Evolutionary conservation across 2,329 filamentous ascomycete genomes (phyloP), one percentile per base, ranked within the genome.

Genomic region (Penicillium brevicompactum): DNA sequence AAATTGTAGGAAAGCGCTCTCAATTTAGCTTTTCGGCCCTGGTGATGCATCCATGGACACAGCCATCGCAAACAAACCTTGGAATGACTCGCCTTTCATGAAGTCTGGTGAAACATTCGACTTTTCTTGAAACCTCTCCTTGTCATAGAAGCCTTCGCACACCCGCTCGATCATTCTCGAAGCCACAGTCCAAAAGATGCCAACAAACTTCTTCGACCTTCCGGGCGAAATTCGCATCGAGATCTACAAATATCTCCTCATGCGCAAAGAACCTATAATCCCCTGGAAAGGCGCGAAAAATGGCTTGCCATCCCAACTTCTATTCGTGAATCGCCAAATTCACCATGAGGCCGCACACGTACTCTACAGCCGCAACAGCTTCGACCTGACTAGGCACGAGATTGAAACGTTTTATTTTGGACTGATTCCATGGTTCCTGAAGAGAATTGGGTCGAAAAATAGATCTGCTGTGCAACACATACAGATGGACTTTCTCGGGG

Each of bases 301-400:
- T 47, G 34, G n/a, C 18, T 47, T 47, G 1, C 18, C 1, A 16
- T 16, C 18, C 21, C 43, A 40, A 44, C 8, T 51, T 13, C 48
- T 55, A 18, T 27, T 5, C 21, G 43, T 42, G 1, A 55, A 55
- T 24, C 9, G 16, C 5, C 13, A 10, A 14, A 48, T 55, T 21
- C 7, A 43, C 27, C 47, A 51, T 2, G 53, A 55, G 43, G 53
- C 53, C 1, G 32, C 21, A 2, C 24, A 34, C 10, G 10, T 55
- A 40, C 48, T 55, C 10, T 55, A 55, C 43, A 37, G 37, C 37
- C 2, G 38, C 30, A 55, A 55, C 16, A 11, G 37, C 43, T 55
- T 55, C 27, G 37, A 51, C 16, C 21, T 55, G 4, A 30, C n/a
- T 6, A 1, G 6, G 4, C 34, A 8, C 10, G 10, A 14, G 5